phyloP scores from a whole-genome alignment of 2,329 filamentous ascomycete species.

The Penicillium sp. region DNA sequence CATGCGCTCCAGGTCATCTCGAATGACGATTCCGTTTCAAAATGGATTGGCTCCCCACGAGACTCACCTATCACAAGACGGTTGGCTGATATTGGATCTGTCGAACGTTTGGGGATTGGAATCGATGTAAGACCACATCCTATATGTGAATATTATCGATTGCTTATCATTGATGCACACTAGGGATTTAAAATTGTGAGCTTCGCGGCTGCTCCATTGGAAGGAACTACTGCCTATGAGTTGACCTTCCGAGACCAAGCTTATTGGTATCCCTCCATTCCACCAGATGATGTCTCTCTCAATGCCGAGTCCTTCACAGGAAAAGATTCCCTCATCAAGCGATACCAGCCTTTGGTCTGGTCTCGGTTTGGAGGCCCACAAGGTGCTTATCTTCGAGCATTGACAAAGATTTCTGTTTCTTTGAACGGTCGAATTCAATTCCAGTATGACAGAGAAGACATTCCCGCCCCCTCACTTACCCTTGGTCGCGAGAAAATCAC shows the following conservation, averaged over 20 bases:
- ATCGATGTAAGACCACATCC: neutral
- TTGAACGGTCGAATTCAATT: neutral
- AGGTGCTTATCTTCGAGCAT: neutral
- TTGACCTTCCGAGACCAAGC: neutral
- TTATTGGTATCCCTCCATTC: neutral
- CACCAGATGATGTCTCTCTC: neutral
- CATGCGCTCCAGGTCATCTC: neutral
- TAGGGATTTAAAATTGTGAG: neutral
- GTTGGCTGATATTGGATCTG: neutral
- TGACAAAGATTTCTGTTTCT: neutral
- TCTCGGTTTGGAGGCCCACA: neutral
- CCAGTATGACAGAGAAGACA: neutral
- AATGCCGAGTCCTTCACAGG: neutral
- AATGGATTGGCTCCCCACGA: neutral
- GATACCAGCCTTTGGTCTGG: neutral
- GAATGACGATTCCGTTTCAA: neutral
- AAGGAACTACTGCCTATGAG: neutral
- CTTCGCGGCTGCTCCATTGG: neutral
- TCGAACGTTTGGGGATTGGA: neutral
- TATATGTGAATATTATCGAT: neutral
- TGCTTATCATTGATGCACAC: neutral
- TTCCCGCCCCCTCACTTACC: neutral
- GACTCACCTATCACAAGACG: neutral
- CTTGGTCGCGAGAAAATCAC: neutral
- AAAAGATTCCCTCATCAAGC: neutral